Evolutionary conservation across 495 filamentous ascomycete genomes (phyloP), one percentile per base, ranked within the genome.

Genomic region (Talaromyces stipitatus): DNA sequence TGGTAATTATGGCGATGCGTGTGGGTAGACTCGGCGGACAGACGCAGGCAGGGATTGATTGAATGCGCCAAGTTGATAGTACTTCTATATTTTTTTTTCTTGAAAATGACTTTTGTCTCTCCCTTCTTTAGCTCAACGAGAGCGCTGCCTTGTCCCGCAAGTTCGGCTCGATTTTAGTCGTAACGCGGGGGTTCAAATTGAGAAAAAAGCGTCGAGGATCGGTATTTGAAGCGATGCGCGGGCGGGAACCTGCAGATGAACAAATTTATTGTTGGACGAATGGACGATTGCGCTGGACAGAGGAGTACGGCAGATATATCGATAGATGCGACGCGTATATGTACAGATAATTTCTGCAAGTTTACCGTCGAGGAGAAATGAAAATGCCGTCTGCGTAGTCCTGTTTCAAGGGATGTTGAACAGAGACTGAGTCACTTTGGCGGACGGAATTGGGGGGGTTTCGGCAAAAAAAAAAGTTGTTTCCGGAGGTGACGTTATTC

Each of bases 1-100:
- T 24, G 20, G 28, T 20, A 22, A n/a, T n/a, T 28, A 26, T 28
- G 28, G 41, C 22, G 41, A 50, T 30, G 45, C 38, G 16, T 14
- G 27, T 20, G 30, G 46, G 32, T 28, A 33, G n/a, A 54, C 50
- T 24, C 24, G 50, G 27, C 24, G 22, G 26, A 23, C 22, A 27
- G 50, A 41, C 16, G 41, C 30, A 46, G 12, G 22, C 45, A 54
- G 41, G 47, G 55, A 51, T 20, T 26, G 55, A 51, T 20, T 26
- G 56, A 18, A 16, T 47, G 43, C 43, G 56, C 55, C 45, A 50
- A 29, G 53, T 45, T 26, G 58, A 50, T 60, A 28, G 53, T 30
- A 38, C 22, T 61, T 50, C 5, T 33, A 32, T 20, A 23, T 38
- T 22, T 29, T 28, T 47, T 47, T 47, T 41, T 57, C n/a, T 3